Conservation (phyloP, 2,329 filamentous ascomycete species). For the Colletotrichum sansevieriae region DNA sequence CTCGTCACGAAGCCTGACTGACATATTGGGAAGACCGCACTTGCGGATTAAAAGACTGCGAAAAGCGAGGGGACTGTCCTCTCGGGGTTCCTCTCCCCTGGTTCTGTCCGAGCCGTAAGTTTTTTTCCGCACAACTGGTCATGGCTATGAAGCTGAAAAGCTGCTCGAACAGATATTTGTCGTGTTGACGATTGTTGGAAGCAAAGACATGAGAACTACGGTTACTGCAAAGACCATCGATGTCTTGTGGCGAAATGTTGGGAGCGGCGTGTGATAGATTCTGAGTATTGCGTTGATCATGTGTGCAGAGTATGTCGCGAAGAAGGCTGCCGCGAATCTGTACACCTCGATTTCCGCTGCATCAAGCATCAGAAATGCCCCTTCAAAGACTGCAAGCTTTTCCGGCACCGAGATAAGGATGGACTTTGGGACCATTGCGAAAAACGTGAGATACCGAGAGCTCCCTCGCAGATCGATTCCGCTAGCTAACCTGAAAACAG, state of each 20-base stretch:
- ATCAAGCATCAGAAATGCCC: slow-evolving; percentile 29
- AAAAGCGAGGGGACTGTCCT: slow-evolving; percentile 28
- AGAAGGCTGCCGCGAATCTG: slow-evolving; percentile 22
- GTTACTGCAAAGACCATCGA: slow-evolving; percentile 34
- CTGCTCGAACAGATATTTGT: slow-evolving; percentile 25
- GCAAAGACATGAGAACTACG: slow-evolving; percentile 22
- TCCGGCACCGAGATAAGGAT: slow-evolving; percentile 4
- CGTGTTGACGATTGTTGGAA: slow-evolving; percentile 29
- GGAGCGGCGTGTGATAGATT: slow-evolving; percentile 18
- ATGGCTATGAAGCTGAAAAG: slow-evolving; percentile 22
- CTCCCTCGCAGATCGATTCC: too few relatives aligned
- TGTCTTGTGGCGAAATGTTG: slow-evolving; percentile 25
- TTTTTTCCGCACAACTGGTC: background rate
- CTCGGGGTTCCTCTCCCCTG: slow-evolving; percentile 27
- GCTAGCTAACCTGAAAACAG: slow-evolving; percentile 1
- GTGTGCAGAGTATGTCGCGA: slow-evolving; percentile 26
- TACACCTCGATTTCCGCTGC: slow-evolving; percentile 20
- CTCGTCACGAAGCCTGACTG: background rate
- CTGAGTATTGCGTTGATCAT: slow-evolving; percentile 31
- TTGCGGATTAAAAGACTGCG: slow-evolving; percentile 29
- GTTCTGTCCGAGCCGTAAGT: slow-evolving; percentile 38
- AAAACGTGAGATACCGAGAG: slow-evolving; percentile 14
- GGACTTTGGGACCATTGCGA: slow-evolving; percentile 32
- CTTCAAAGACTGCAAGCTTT: slow-evolving; percentile 32
- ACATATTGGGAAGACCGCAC: slow-evolving; percentile 23